Conservation (phyloP, 2,329 filamentous ascomycete genomes). For the Diplodia sapinea region DNA sequence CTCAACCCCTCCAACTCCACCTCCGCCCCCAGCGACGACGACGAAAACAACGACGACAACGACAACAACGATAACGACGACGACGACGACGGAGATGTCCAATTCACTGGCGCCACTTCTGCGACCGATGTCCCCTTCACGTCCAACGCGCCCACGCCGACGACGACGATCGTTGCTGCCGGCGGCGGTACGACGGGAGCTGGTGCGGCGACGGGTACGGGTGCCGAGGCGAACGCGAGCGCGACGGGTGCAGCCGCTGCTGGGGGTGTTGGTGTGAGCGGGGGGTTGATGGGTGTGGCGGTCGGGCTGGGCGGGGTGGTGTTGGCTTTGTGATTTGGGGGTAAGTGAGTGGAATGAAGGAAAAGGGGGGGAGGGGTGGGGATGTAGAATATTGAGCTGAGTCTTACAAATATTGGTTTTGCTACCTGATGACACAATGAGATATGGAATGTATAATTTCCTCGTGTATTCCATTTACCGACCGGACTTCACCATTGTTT, state of each 20-base stretch:
- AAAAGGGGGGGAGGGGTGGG: neutral
- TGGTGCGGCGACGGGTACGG: slow-evolving; percentile 33
- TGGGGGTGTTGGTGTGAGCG: slow-evolving; percentile 46
- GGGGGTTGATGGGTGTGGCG: slow-evolving; percentile 54
- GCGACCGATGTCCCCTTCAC: slow-evolving; percentile 61
- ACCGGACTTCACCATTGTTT: too few species aligned
- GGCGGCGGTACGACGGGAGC: too few species aligned
- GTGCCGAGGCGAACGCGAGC: slow-evolving; percentile 31
- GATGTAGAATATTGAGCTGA: too few species aligned
- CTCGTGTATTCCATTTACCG: too few species aligned
- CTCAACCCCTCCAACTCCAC: slow-evolving; percentile 61
- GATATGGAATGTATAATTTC: too few species aligned
- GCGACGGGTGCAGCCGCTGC: slow-evolving; percentile 35
- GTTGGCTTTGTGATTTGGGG: slow-evolving; percentile 26
- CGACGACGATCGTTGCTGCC: slow-evolving; percentile 44
- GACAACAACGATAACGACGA: slow-evolving; percentile 43
- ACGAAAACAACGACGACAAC: slow-evolving; percentile 46
- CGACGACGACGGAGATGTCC: slow-evolving; percentile 53
- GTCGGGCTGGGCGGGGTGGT: slow-evolving; percentile 54
- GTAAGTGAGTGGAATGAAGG: neutral
- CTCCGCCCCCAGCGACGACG: slow-evolving; percentile 47
- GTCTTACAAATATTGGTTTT: too few species aligned
- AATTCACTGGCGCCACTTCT: slow-evolving; percentile 60
- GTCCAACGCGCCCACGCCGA: slow-evolving; percentile 56
- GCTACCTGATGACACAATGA: too few species aligned